Conservation (phyloP, 73 alveolate species). For the Tetrahymena malaccensis region DNA sequence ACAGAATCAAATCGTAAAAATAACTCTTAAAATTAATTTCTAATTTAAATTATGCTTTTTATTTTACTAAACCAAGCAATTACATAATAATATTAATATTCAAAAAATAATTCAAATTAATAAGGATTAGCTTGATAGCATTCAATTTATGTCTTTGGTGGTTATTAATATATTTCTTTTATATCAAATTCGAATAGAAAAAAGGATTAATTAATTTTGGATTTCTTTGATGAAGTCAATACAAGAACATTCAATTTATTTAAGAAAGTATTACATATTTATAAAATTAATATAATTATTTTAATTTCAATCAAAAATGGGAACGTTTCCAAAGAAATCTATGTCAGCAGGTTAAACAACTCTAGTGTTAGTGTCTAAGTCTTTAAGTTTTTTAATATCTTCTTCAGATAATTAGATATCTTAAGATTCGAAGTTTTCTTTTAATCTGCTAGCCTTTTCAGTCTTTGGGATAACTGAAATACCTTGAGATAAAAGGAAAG, state of each 20-base stretch:
- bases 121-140: too few relatives aligned
- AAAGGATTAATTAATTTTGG: background rate
- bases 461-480: constrained; percentile 69
- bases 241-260: background rate
- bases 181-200: too few relatives aligned
- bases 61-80: too few relatives aligned
- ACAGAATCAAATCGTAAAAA: too few relatives aligned
- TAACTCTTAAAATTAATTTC: too few relatives aligned
- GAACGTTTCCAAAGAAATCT: background rate
- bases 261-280: background rate
- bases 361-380: background rate
- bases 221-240: too few relatives aligned
- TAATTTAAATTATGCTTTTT: too few relatives aligned
- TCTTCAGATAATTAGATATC: background rate
- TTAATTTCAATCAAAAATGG: background rate
- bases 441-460: constrained; percentile 46
- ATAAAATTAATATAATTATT: background rate
- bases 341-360: background rate
- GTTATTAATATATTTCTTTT: too few relatives aligned
- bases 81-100: too few relatives aligned
- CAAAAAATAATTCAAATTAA: too few relatives aligned
- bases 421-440: constrained; percentile 45
- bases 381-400: background rate
- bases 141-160: background rate
- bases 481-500: constrained; percentile 60